Base-by-base conservation (phyloP, 2,329 filamentous ascomycete species). In the Alternaria brassicae region DNA sequence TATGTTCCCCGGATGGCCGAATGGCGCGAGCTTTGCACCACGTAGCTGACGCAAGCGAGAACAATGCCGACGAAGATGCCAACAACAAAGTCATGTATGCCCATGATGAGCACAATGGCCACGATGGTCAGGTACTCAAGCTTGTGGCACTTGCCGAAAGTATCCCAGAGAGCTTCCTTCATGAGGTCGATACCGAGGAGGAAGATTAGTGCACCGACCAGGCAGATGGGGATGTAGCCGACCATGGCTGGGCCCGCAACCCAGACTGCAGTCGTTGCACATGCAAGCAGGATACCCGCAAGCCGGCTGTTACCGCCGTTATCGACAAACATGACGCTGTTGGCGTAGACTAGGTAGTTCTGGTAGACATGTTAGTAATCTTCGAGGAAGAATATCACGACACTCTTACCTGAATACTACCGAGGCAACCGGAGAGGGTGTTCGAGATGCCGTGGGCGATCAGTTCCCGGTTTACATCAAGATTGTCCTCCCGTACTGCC, bases 311-410 rank as follows among this genome's bases (percentile, higher is more conserved):
- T 88, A 19, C 94, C 95, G 15, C 95, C 95, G 45, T 93, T 96
- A 25, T 91, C 88, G 75, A 98, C 96, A 78, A 99, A 98, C 56
- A 99, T 88, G n/a, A 97, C 86, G 63, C 93, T 97, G 75, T 99
- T 99, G 58, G 94, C 94, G 72, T 98, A 99, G 0, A 99, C 95
- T 2, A 99, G 85, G 73, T 99, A 99, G 77, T 99, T 99, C 78
- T 96, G 32, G 2, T 8, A 6, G 2, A 34, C n/a, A 2, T 21
- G 61, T 79, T 61, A 77, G 70, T 45, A 48, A 30, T 10, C 15
- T 10, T 5, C 21, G 27, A 10, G 3, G n/a, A 13, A 2, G 8
- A 0, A 2, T 6, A 3, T 3, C 3, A 13, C 13, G 6, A 5
- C 23, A 9, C 3, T 15, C 66, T 4, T 63, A 85, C 83, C 78